Base-by-base conservation (phyloP, 441 rosid genomes). In the Adansonia rubrostipa region DNA sequence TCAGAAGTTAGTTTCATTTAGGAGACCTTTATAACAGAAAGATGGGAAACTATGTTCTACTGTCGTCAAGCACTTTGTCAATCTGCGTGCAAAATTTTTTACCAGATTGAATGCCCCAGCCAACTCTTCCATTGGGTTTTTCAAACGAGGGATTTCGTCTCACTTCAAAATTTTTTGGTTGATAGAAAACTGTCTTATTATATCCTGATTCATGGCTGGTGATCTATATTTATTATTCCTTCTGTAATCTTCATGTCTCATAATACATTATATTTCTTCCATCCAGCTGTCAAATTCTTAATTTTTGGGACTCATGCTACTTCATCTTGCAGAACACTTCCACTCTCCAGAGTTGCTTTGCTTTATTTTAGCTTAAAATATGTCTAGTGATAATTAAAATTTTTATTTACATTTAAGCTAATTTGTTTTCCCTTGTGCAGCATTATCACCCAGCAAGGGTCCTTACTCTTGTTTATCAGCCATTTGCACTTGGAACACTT, bases 401-500 rank as follows among this genome's bases (percentile, higher is more conserved):
- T 44, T 3, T 28, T 72, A 8, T 33, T 3, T n/a, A 33, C 45
- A 75, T 75, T 71, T 56, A 57, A 47, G 63, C 22, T 40, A 36
- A 17, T 75, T 81, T 79, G 40, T n/a, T 54, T 69, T 76, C 58
- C 13, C 45, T 44, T 66, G 28, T 77, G 85, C 87, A 92, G 96
- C 54, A 62, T 14, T 94, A 91, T 76, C 97, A 91, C 79, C 84
- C 97, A 0, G 80, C 93, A 14, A 90, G 93, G 69, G 87, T 92
- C 48, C 93, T 94, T 60, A 81, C 93, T 54, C 93, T 94, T 60
- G 93, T 90, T 15, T 91, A 92, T 82, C 92, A 91, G 79, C 92
- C 98, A 13, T 92, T 91, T 73, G 94, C 93, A 6, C 74, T 89
- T 28, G 88, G 83, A 79, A 85, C 93, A 11, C 77, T 88, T 22